Conservation (phyloP, 495 filamentous ascomycete species). For the Lasiosphaeriaceae sp. region DNA sequence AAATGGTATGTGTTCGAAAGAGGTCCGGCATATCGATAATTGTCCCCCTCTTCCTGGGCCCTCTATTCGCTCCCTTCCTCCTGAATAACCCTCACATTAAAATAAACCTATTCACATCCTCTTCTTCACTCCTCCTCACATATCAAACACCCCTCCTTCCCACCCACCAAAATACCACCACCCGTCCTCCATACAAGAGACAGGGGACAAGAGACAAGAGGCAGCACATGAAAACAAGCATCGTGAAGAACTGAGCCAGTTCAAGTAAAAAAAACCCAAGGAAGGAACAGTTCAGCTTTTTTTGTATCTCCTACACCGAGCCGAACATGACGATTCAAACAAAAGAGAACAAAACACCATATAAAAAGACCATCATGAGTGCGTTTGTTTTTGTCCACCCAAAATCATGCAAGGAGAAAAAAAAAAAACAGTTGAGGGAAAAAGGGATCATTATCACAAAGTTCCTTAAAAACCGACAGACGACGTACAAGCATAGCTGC, state of each 20-base stretch:
- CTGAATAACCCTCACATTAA: too few species aligned
- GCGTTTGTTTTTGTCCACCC: slow-evolving; percentile 4
- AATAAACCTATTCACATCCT: too few species aligned
- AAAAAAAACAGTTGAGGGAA: background rate
- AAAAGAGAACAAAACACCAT: background rate
- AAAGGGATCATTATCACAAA: slow-evolving; percentile 7
- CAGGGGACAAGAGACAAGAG: background rate
- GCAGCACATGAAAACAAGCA: background rate
- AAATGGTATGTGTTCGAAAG: too few species aligned
- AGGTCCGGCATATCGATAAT: too few species aligned
- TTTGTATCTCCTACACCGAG: background rate
- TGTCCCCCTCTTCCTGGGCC: too few species aligned
- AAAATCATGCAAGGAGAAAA: slow-evolving; percentile 7
- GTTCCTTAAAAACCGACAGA: background rate
- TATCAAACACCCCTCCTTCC: too few species aligned
- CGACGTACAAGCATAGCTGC: slow-evolving; percentile 4
- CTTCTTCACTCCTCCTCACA: too few species aligned
- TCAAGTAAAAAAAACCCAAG: background rate
- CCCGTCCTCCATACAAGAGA: too few species aligned
- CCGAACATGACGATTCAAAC: background rate
- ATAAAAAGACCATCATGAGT: slow-evolving; percentile 1
- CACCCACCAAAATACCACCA: too few species aligned
- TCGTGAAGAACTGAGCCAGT: background rate
- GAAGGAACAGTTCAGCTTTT: background rate
- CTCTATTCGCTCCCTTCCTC: too few species aligned